Evolutionary conservation across 371 early-diverging fungal species (phyloP).

Genomic region (Mortierella sp.): DNA sequence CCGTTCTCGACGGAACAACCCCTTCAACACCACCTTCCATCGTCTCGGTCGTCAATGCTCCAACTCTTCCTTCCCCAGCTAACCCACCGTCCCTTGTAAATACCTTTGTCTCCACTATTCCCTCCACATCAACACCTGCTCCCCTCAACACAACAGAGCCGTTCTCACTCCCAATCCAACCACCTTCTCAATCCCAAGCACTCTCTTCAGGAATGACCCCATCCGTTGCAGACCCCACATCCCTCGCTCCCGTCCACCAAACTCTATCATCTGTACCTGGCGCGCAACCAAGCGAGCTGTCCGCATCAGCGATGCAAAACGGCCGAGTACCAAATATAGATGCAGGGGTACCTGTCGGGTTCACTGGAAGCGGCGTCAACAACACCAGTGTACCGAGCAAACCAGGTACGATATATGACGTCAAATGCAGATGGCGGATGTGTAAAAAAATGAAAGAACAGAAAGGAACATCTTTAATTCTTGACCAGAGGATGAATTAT

Average conservation of each 20-base stretch:
- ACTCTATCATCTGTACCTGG: conserved; percentile 4
- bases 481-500: neutral
- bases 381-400: neutral
- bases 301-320: neutral
- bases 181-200: neutral
- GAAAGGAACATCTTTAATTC: neutral
- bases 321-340: conserved; percentile 6
- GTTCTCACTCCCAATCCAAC: neutral
- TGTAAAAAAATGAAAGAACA: neutral
- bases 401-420: conserved; percentile 1
- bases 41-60: neutral
- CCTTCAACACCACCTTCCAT: neutral
- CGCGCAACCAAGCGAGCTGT: neutral
- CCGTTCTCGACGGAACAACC: neutral
- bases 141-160: neutral
- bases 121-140: neutral
- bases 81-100: conserved; percentile 3
- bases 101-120: conserved; percentile 1
- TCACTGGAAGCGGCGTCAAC: conserved; percentile 1
- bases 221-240: neutral
- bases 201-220: neutral
- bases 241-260: neutral
- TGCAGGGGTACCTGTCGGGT: neutral
- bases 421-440: conserved; percentile 2
- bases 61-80: conserved; percentile 7